Percentiles rank a stretch among this genome's conserved stretches.
phyloP scores from a whole-genome alignment of 2,329 filamentous ascomycete species.

The Fusarium napiforme region DNA sequence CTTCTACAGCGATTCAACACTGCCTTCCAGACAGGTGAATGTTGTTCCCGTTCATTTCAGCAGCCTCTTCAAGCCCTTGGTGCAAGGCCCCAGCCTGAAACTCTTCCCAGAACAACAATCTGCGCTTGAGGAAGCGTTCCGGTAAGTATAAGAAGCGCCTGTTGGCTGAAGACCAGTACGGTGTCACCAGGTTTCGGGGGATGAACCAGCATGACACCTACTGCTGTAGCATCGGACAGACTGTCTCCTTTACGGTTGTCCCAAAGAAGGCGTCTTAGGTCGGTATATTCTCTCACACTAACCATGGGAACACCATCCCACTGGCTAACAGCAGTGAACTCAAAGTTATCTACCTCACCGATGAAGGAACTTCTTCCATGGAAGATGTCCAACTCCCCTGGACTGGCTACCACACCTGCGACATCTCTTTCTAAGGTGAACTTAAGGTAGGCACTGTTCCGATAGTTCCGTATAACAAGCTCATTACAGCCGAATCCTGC shows the following conservation, averaged over 20 bases:
- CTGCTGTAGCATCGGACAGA: background rate
- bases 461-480: background rate
- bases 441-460: background rate
- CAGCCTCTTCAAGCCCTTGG: no score
- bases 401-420: background rate
- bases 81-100: background rate
- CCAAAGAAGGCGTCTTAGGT: background rate
- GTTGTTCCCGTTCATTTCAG: background rate
- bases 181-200: background rate
- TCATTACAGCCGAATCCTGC: background rate
- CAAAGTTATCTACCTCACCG: background rate
- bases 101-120: background rate
- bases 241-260: background rate
- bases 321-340: background rate
- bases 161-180: background rate
- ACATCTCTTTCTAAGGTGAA: background rate
- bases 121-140: background rate
- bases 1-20: background rate
- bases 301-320: no score
- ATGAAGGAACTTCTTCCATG: background rate
- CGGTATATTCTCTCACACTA: background rate
- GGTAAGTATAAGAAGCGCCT: background rate
- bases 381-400: fast-evolving
- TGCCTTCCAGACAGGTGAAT: background rate
- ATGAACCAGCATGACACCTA: background rate